Conservation (phyloP, 2,329 filamentous ascomycete species). For the Lecanosticta acicola region DNA sequence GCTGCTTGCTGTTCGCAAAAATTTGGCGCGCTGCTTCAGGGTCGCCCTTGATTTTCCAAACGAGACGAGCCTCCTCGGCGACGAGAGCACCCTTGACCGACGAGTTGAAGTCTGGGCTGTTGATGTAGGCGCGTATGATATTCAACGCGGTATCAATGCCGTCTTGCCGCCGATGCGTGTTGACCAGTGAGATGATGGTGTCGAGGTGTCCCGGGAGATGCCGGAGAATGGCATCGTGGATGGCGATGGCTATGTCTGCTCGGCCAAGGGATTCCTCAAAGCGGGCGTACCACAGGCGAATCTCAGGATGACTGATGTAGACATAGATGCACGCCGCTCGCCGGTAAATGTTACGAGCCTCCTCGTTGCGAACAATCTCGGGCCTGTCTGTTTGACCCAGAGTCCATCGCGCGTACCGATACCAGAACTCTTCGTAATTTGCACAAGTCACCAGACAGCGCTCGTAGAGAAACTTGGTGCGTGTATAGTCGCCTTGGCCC, state of each 20-base stretch:
- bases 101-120: slow-evolving; percentile 45
- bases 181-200: slow-evolving; percentile 81
- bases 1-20: slow-evolving; percentile 75
- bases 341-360: slow-evolving; percentile 86
- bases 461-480: slow-evolving; percentile 83
- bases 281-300: slow-evolving; percentile 85
- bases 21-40: slow-evolving; percentile 75
- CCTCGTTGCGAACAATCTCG: slow-evolving; percentile 75
- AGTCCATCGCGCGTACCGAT: slow-evolving; percentile 97
- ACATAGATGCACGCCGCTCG: slow-evolving; percentile 80
- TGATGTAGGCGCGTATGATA: slow-evolving; percentile 75
- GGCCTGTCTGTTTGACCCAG: slow-evolving; percentile 70
- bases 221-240: slow-evolving; percentile 74
- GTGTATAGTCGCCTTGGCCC: slow-evolving; percentile 66
- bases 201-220: slow-evolving; percentile 76
- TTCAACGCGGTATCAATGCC: slow-evolving; percentile 80
- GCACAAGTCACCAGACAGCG: slow-evolving; percentile 88
- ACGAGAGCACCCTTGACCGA: slow-evolving; percentile 78
- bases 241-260: slow-evolving; percentile 71
- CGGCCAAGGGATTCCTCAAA: slow-evolving; percentile 85
- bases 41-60: slow-evolving; percentile 78
- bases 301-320: slow-evolving; percentile 74
- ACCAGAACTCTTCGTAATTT: slow-evolving; percentile 96
- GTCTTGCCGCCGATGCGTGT: slow-evolving; percentile 74
- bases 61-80: slow-evolving; percentile 76